Evolutionary conservation across 2,329 filamentous ascomycete genomes (phyloP), one percentile per base, ranked within the genome.

Genomic region (Penicillium sp.): DNA sequence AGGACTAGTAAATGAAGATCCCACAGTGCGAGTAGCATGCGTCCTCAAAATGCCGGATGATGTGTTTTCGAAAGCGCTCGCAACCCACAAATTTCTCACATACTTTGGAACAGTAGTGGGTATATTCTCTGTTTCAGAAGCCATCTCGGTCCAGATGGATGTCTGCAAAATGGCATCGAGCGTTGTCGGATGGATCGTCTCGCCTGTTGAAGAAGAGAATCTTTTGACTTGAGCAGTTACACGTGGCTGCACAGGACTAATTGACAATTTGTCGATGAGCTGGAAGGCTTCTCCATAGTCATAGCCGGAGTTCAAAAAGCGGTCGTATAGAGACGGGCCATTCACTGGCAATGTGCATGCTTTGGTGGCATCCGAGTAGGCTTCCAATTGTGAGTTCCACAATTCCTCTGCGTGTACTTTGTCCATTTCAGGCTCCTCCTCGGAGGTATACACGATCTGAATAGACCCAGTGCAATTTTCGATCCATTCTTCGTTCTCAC

Each of bases 101-200:
- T 16, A 41, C 25, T 38, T 50, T 33, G 19, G 48, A 41, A 25
- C 21, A 13, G 25, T 34, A 9, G 25, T 41, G 5, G 36, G 48
- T 4, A 50, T 16, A 8, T 21, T 21, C 9, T 50, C 27, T 11
- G 48, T n/a, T 4, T 50, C 19, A 31, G 48, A 29, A 15, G 10
- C 15, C 16, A 31, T 19, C 13, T 19, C 13, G 4, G 48, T 40
- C 48, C 48, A 50, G 4, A 34, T n/a, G 2, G 48, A 21, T 36
- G 57, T 60, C 29, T 61, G 59, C 9, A 61, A 8, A 15, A 61
- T 51, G 2, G 57, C 46, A 50, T 61, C 59, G 2, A 60, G 41
- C 0, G 57, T 51, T 8, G 59, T 57, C 11, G 59, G 59, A 16
- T 61, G 59, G 19, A 61, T 60, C 3, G 46, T 55, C 16, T 62